Percentiles rank a stretch among this genome's conserved stretches.
Evolutionary conservation across 1,139 yeast genomes (phyloP).

Genomic region (Yamadazyma conglobata): DNA sequence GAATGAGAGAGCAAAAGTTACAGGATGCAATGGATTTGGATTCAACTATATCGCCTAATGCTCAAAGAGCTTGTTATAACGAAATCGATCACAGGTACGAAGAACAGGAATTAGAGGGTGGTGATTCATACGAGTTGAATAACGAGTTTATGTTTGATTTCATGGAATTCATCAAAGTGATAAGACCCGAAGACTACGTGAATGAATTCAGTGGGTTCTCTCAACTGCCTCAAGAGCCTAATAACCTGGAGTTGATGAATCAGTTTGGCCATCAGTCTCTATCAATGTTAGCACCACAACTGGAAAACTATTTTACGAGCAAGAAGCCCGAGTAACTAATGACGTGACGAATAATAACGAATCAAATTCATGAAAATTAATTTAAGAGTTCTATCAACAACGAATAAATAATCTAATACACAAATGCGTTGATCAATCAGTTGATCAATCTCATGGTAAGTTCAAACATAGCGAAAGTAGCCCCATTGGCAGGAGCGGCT

Average conservation of each 20-base stretch:
- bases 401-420: constrained; percentile 4
- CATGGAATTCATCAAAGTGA: constrained; percentile 43
- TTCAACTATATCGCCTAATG: constrained; percentile 17
- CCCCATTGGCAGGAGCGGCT: constrained; percentile 97
- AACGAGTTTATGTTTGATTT: constrained; percentile 52
- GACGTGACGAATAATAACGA: too few species aligned
- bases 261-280: too few species aligned
- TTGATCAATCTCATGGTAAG: constrained; percentile 63
- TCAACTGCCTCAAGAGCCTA: too few species aligned
- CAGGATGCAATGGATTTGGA: constrained; percentile 16
- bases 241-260: too few species aligned
- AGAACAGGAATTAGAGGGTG: constrained; percentile 43
- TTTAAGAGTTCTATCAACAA: not conserved
- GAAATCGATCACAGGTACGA: constrained; percentile 20
- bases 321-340: too few species aligned
- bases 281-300: too few species aligned
- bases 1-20: constrained; percentile 22
- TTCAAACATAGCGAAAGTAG: constrained; percentile 91
- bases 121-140: constrained; percentile 48
- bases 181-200: constrained; percentile 41
- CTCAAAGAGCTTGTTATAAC: constrained; percentile 3
- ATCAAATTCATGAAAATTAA: constrained; percentile 2
- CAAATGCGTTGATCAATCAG: constrained; percentile 14
- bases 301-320: too few species aligned
- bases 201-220: constrained; percentile 16